These are phyloP conservation scores for Pseudozyma thailandica DNA, from an alignment of 1,284 basidiomycete genomes.

Conservation along the genomic window DNA sequence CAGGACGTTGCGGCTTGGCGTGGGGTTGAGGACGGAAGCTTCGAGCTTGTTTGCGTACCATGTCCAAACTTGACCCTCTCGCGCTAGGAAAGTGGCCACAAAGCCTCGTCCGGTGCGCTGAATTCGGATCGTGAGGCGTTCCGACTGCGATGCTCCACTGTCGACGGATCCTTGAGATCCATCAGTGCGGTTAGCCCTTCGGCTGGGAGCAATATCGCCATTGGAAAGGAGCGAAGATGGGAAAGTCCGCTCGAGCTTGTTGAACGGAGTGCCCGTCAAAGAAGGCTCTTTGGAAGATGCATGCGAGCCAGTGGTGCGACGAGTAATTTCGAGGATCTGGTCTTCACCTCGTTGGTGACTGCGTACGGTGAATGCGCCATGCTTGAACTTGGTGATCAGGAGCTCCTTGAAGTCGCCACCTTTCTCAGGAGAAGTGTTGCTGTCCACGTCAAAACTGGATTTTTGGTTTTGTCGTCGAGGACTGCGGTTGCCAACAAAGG, in stretches of 20 bases:
- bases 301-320: slow-evolving; percentile 13
- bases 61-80: slow-evolving; percentile 26
- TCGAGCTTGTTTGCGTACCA: slow-evolving; percentile 35
- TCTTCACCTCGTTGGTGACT: slow-evolving; percentile 16
- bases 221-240: slow-evolving; percentile 31
- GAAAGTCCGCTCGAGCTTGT: slow-evolving; percentile 35
- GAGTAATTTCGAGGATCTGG: slow-evolving; percentile 28
- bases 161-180: slow-evolving; percentile 12
- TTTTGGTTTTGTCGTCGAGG: slow-evolving; percentile 28
- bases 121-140: slow-evolving; percentile 25
- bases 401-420: slow-evolving; percentile 16
- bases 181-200: too few species aligned
- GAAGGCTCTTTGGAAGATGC: slow-evolving; percentile 5
- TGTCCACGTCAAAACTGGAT: slow-evolving; percentile 8
- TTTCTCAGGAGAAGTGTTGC: not conserved
- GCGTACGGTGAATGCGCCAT: slow-evolving; percentile 22
- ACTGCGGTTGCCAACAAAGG: slow-evolving; percentile 46
- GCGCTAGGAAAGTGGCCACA: slow-evolving; percentile 17
- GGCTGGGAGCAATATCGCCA: slow-evolving; percentile 11
- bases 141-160: slow-evolving; percentile 8
- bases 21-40: slow-evolving; percentile 23
- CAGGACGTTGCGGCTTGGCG: not conserved
- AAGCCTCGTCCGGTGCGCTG: slow-evolving; percentile 24
- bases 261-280: slow-evolving; percentile 1
- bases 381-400: slow-evolving; percentile 33